These are phyloP conservation scores for Leavenworthia alabamica DNA, from an alignment of 345 rosid genomes.

Conservation along the genomic window DNA sequence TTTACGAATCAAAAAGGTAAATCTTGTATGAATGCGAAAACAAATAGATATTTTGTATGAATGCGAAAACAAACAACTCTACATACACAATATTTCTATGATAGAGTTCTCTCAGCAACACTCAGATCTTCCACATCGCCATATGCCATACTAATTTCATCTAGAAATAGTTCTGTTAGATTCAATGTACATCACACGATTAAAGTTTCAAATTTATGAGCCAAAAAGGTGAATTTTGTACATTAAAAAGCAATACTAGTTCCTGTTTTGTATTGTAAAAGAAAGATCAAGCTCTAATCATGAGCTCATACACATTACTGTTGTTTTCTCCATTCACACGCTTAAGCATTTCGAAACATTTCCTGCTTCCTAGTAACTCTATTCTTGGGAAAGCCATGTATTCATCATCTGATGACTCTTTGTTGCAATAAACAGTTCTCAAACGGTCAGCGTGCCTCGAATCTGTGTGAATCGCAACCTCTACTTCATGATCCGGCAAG, in stretches of 20 bases:
- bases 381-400: slow-evolving; percentile 49
- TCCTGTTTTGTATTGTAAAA: neutral
- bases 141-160: slow-evolving; percentile 12
- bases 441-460: slow-evolving; percentile 82
- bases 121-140: too few relatives aligned
- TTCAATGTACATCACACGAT: slow-evolving; percentile 6
- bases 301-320: slow-evolving; percentile 71
- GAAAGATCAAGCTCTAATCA: slow-evolving; percentile 56
- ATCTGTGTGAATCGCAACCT: slow-evolving; percentile 75
- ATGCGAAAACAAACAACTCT: too few relatives aligned
- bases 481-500: slow-evolving; percentile 59
- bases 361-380: slow-evolving; percentile 73
- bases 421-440: slow-evolving; percentile 51
- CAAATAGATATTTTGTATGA: too few relatives aligned
- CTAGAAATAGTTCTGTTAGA: slow-evolving; percentile 8
- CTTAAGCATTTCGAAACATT: slow-evolving; percentile 73
- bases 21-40: too few relatives aligned
- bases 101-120: too few relatives aligned
- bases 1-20: too few relatives aligned
- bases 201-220: neutral
- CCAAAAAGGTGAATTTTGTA: neutral
- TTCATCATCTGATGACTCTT: slow-evolving; percentile 46
- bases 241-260: neutral
- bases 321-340: slow-evolving; percentile 73
- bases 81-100: too few relatives aligned